Evolutionary conservation across 345 rosid genomes (phyloP), one percentile per base, ranked within the genome.

Genomic region (Pugionium cornutum): DNA sequence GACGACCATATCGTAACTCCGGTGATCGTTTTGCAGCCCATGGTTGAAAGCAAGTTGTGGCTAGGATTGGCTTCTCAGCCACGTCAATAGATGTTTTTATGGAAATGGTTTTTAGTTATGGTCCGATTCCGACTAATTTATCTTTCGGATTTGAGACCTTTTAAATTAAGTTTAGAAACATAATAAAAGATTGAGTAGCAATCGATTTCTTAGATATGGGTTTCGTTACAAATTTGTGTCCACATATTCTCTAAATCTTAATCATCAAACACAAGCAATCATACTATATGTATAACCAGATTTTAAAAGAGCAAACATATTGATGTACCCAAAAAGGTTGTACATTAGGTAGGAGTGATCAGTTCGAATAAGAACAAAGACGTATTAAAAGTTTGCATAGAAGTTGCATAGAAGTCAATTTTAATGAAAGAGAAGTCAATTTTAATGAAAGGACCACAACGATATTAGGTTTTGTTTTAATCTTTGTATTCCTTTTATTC

Each of bases 401-500:
- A 18, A 18, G 18, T 43, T 42, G 62, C 71, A 72, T 18, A 18
- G 18, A 18, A 18, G 18, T 18, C 18, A 18, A 18, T 18, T 18
- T 18, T 18, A 18, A 18, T 18, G 18, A 18, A 18, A 18, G 18
- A 18, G 18, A 64, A 58, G 50, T 66, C 71, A 51, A 58, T 57
- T 58, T 58, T 43, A 57, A 42, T 32, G 58, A 40, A 40, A 72
- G 71, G 71, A 66, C 67, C 76, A 66, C 67, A 51, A 55, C 48
- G 7, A 66, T 58, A 73, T 66, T 66, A 65, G 67, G 61, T 65
- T 58, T 66, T 65, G 61, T 72, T 58, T 42, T 50, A 33, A 29
- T 69, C 62, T 9, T 62, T 18, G 18, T 18, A 18, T 18, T 18
- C 18, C 18, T 18, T 18, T 18, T 18, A 18, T 18, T 18, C 18